Evolutionary conservation across 305 asterid genomes (phyloP).

Genomic region (Andrographis paniculata): DNA sequence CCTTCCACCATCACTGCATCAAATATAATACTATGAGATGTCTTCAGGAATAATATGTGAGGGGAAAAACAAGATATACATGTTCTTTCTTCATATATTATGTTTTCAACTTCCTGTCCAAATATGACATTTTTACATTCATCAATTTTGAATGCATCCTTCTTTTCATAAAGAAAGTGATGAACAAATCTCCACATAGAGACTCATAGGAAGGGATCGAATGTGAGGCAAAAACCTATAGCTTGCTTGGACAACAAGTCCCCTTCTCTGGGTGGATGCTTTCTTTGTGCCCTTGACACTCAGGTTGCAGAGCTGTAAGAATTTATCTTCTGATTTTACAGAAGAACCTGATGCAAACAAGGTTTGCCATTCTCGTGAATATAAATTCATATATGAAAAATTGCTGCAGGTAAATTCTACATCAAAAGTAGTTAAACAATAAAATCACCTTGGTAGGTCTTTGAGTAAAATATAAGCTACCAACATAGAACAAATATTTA

Average conservation of each 20-base stretch:
- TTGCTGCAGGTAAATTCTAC: not conserved
- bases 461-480: too few relatives aligned
- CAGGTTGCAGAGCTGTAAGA: conserved; percentile 33
- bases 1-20: conserved; percentile 55
- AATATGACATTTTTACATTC: too few relatives aligned
- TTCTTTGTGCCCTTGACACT: conserved; percentile 24
- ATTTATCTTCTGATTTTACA: conserved; percentile 32
- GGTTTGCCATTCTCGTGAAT: not conserved
- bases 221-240: conserved; percentile 36
- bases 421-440: not conserved
- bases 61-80: too few relatives aligned
- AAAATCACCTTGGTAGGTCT: not conserved
- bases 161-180: too few relatives aligned
- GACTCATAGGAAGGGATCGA: not conserved
- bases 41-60: too few relatives aligned
- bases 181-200: not conserved
- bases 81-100: too few relatives aligned
- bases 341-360: conserved; percentile 31
- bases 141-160: too few relatives aligned
- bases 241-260: conserved; percentile 49
- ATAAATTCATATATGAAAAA: not conserved
- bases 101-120: too few relatives aligned
- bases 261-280: conserved; percentile 23
- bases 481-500: too few relatives aligned
- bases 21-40: not conserved